phyloP scores from a whole-genome alignment of 2,329 filamentous ascomycete species.

The Phaeosphaeriaceae sp. region DNA sequence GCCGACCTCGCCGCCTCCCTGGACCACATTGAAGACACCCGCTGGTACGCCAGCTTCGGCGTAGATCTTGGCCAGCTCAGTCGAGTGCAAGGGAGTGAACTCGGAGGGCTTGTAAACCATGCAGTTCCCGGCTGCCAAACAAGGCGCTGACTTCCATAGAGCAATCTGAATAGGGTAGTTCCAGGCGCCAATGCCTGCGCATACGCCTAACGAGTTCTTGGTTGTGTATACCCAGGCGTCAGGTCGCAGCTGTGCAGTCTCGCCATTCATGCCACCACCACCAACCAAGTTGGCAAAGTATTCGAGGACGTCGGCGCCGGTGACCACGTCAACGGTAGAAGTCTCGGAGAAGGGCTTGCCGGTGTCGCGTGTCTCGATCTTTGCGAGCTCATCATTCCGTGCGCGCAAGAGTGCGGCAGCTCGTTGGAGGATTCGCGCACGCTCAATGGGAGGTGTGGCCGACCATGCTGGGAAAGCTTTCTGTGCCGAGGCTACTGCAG shows the following conservation, averaged over 20 bases:
- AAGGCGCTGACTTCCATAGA: conserved; percentile 87
- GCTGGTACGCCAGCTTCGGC: conserved; percentile 78
- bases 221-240: conserved; percentile 84
- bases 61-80: conserved; percentile 77
- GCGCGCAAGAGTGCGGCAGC: conserved; percentile 76
- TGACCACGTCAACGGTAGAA: conserved; percentile 80
- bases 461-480: conserved; percentile 80
- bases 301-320: conserved; percentile 84
- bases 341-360: conserved; percentile 88
- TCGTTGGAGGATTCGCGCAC: conserved; percentile 78
- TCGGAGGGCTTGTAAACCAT: conserved; percentile 94
- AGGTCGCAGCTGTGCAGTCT: conserved; percentile 74
- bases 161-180: conserved; percentile 93
- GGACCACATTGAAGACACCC: conserved; percentile 87
- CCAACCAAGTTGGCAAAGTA: conserved; percentile 84
- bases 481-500: conserved; percentile 73
- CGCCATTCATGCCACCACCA: conserved; percentile 79
- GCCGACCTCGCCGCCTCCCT: conserved; percentile 80
- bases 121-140: conserved; percentile 83
- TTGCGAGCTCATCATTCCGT: conserved; percentile 80
- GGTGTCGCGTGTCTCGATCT: conserved; percentile 82
- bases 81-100: conserved; percentile 82
- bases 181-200: conserved; percentile 87
- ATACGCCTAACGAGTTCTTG: conserved; percentile 83
- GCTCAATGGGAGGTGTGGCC: conserved; percentile 73